Evolutionary conservation across 2,329 filamentous ascomycete species (phyloP).

Genomic region (Sclerotinia sclerotiorum): DNA sequence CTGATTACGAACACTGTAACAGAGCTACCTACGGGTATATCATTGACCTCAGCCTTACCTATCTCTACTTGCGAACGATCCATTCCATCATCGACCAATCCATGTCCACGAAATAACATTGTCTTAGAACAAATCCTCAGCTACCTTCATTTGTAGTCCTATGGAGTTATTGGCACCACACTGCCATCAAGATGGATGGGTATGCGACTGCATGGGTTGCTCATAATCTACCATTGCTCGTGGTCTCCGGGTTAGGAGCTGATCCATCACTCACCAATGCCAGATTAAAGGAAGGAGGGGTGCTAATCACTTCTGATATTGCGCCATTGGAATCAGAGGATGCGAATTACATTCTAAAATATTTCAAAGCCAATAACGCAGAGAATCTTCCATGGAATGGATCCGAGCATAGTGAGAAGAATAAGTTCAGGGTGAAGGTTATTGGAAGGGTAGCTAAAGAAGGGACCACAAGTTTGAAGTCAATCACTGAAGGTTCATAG

Average conservation of each 20-base stretch:
- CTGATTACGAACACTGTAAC: background rate
- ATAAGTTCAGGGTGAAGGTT: conserved; percentile 67
- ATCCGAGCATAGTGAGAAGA: conserved; percentile 49
- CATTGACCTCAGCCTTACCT: conserved; percentile 9
- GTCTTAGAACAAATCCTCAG: conserved; percentile 3
- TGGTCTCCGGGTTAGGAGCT: conserved; percentile 72
- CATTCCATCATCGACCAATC: conserved; percentile 12
- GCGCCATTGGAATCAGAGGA: conserved; percentile 64
- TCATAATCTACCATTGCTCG: conserved; percentile 81
- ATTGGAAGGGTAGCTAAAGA: conserved; percentile 72
- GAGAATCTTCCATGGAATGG: conserved; percentile 66
- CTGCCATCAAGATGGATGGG: conserved; percentile 62
- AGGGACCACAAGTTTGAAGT: conserved; percentile 30
- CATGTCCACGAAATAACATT: conserved; percentile 18
- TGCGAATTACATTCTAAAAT: conserved; percentile 62
- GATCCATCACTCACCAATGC: conserved; percentile 42
- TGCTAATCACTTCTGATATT: conserved; percentile 67
- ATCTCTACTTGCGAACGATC: background rate
- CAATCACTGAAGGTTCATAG: conserved; percentile 44
- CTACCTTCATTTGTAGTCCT: conserved; percentile 26
- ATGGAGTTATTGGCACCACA: conserved; percentile 34
- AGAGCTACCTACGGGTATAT: too few species aligned
- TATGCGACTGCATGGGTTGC: conserved; percentile 77
- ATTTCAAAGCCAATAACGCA: conserved; percentile 66
- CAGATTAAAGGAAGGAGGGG: conserved; percentile 44